Evolutionary conservation across 257 asterid genomes (phyloP), one percentile per base, ranked within the genome.

Genomic region (Misopates orontium): DNA sequence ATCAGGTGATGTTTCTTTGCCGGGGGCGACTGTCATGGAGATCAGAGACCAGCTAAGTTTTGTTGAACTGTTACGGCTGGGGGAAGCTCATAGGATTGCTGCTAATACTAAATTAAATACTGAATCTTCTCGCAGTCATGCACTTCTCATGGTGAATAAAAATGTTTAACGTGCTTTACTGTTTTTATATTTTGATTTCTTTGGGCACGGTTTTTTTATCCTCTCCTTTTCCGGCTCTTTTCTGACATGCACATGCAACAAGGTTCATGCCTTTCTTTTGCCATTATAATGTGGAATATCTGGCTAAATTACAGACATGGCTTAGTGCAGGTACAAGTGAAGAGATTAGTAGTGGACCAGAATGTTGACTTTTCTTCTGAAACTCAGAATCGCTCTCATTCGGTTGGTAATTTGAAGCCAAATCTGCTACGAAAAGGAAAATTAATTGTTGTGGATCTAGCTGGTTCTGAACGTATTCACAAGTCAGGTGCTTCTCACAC

Each of bases 121-220:
- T 53, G 99, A 94, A 83, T 94, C 99, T 81, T 94, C 99, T 59
- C 96, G 99, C 17, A 94, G 99, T 84, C 99, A 94, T 75, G 99
- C 96, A 62, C 85, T 94, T 79, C 98, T 94, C 76, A 86, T 94
- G 99, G 99, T 94, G 79, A 77, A 42, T 71, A 47, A 45, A 48
- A 45, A 42, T 64, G 64, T 42, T 57, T 68, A 10, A 54, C 42
- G 31, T 62, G 59, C 59, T 69, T 15, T 28, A 13, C 12, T 50
- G 8, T 5, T 62, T 20, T 64, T 36, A 20, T 31, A n/a, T 49
- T 8, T 62, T 31, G 17, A 16, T 56, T 15, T 56, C 11, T 1
- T 13, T 28, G 36, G 16, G 40, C 66, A 42, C 17, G 14, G 18
- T 45, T 45, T 60, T 7, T 21, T n/a, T 6, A 41, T 60, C 51